Conservation (phyloP, 805 yeast species). For the Candida coquimbonensis region DNA sequence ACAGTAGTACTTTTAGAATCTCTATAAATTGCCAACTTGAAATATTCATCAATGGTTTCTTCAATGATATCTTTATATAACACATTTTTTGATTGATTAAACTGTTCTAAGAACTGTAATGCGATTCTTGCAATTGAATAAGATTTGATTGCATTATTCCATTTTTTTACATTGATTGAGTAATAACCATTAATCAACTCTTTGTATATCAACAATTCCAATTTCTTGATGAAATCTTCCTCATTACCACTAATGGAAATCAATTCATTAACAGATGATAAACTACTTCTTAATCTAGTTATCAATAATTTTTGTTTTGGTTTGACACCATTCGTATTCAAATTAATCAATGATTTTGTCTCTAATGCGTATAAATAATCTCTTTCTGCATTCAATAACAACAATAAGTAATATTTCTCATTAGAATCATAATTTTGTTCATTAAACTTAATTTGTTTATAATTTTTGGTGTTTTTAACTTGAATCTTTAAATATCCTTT, state of each 20-base stretch:
- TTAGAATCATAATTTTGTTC: conserved; percentile 45
- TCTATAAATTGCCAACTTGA: conserved; percentile 47
- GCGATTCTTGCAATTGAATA: conserved; percentile 57
- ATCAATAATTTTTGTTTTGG: conserved; percentile 43
- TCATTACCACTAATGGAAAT: conserved; percentile 33
- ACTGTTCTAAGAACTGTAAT: conserved; percentile 43
- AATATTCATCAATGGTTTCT: conserved; percentile 57
- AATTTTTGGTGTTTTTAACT: conserved; percentile 61
- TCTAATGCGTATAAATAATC: conserved; percentile 66
- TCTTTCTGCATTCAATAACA: conserved; percentile 71
- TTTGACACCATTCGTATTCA: conserved; percentile 27
- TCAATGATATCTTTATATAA: conserved; percentile 51
- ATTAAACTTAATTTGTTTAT: conserved; percentile 41
- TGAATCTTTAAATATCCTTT: conserved; percentile 60
- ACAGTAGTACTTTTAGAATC: conserved; percentile 27
- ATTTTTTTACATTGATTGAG: conserved; percentile 46
- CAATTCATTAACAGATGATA: conserved; percentile 37
- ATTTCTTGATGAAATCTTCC: conserved; percentile 24
- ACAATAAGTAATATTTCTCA: conserved; percentile 45
- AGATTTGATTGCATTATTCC: conserved; percentile 44
- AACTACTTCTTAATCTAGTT: conserved; percentile 64
- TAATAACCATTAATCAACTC: conserved; percentile 49
- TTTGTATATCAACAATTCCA: conserved; percentile 33
- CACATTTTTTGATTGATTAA: conserved; percentile 14
- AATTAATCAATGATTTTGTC: conserved; percentile 46